Conservation (phyloP, 768 basidiomycete genomes). For the Agrocybe praecox region DNA sequence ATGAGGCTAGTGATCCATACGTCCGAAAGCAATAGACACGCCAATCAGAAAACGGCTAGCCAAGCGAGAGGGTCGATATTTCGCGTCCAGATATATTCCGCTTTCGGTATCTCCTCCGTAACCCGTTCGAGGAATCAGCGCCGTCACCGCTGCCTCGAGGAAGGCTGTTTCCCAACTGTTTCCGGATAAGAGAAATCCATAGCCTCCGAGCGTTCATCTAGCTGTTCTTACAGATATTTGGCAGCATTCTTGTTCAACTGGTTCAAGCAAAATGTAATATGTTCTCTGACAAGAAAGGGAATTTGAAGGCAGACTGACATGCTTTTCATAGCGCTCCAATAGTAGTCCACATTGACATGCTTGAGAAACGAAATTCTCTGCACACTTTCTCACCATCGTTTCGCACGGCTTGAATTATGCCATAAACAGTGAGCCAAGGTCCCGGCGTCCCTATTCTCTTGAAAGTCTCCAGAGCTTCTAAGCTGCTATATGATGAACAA, state of each 20-base stretch:
- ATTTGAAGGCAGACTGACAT: constrained; percentile 10
- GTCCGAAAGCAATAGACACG: constrained; percentile 15
- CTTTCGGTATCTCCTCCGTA: constrained; percentile 12
- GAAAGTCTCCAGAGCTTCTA: not conserved
- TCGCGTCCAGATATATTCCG: constrained; percentile 3
- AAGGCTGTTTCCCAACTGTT: not conserved
- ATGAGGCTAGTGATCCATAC: constrained; percentile 15
- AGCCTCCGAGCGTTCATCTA: not conserved
- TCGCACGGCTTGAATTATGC: constrained; percentile 9
- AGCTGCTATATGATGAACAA: not conserved
- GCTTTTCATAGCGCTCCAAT: constrained; percentile 1
- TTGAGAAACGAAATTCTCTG: constrained; percentile 7
- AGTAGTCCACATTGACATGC: constrained; percentile 1
- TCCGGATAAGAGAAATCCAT: not conserved
- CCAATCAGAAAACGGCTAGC: constrained; percentile 17
- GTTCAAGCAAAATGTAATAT: not conserved
- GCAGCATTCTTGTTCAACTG: not conserved
- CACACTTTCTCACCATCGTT: not conserved
- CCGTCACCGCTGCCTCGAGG: constrained; percentile 5
- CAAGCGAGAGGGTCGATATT: constrained; percentile 2
- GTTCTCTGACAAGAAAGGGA: constrained; percentile 14
- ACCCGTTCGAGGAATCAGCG: not conserved
- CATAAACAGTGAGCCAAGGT: constrained; percentile 8
- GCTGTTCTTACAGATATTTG: not conserved
- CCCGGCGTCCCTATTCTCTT: not conserved